Evolutionary conservation across 2,329 filamentous ascomycete species (phyloP).

Genomic region (Apiospora koreana): DNA sequence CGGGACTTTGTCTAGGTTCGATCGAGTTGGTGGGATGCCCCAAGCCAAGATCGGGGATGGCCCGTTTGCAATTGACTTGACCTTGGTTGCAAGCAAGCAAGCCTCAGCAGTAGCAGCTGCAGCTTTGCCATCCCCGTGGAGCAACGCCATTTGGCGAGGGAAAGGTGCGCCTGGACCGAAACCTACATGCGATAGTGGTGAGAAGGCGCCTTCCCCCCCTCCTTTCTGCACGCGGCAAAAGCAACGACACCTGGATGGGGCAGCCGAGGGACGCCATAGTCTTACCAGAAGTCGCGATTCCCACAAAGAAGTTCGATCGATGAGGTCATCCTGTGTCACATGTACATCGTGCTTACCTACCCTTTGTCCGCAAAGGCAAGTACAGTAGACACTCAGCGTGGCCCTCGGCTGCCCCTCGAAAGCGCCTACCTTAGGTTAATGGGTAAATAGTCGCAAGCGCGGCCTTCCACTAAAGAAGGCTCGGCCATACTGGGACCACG

Average conservation of each 20-base stretch:
- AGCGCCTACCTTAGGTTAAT: neutral
- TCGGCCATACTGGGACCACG: neutral
- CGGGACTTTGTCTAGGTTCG: neutral
- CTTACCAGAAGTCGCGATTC: neutral
- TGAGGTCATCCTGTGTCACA: neutral
- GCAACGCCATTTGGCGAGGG: neutral
- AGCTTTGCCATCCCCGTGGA: neutral
- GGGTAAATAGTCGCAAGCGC: neutral
- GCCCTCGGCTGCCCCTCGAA: too few species aligned
- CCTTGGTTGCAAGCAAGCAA: neutral
- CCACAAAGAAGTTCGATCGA: neutral
- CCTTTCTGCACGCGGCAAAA: neutral
- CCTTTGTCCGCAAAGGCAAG: neutral
- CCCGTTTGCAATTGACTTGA: neutral
- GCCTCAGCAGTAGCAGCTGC: neutral
- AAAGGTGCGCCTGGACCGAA: neutral
- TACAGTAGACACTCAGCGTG: neutral
- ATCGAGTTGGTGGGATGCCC: neutral
- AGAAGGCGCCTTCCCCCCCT: neutral
- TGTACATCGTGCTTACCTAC: neutral
- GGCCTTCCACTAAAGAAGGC: neutral
- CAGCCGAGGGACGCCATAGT: neutral
- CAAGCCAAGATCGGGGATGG: neutral
- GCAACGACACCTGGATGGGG: slow-evolving; percentile 4
- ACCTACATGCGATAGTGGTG: neutral